These are phyloP conservation scores for Lentithecium fluviatile DNA, from an alignment of 495 filamentous ascomycete species.

Conservation along the genomic window DNA sequence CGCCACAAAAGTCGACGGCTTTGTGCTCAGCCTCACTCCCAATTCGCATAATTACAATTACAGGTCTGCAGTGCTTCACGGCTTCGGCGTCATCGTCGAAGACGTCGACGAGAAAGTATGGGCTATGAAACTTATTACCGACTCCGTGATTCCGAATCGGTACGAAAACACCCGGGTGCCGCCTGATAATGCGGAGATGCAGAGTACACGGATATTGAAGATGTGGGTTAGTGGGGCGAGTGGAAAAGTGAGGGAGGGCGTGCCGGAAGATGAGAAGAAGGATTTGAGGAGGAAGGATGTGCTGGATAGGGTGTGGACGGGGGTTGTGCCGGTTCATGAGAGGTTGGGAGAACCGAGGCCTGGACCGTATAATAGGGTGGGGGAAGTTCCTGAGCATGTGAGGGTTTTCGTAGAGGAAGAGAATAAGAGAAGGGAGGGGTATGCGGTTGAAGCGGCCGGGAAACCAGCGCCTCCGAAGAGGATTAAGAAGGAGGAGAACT, in stretches of 20 bases:
- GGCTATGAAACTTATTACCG: slow-evolving; percentile 80
- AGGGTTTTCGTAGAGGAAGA: slow-evolving; percentile 52
- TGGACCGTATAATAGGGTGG: slow-evolving; percentile 58
- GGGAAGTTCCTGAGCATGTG: slow-evolving; percentile 64
- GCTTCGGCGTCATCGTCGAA: slow-evolving; percentile 66
- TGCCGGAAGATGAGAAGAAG: slow-evolving; percentile 65
- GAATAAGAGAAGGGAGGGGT: slow-evolving; percentile 54
- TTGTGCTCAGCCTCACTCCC: slow-evolving; percentile 65
- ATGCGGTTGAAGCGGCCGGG: slow-evolving; percentile 53
- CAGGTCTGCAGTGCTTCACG: slow-evolving; percentile 77
- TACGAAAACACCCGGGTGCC: slow-evolving; percentile 62
- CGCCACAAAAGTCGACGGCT: slow-evolving; percentile 69
- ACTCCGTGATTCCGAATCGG: slow-evolving; percentile 65
- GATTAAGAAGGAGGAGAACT: slow-evolving; percentile 26
- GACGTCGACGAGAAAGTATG: slow-evolving; percentile 71
- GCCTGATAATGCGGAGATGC: slow-evolving; percentile 35
- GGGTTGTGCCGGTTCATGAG: slow-evolving; percentile 73
- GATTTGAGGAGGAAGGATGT: slow-evolving; percentile 65
- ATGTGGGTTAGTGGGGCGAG: slow-evolving; percentile 68
- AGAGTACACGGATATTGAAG: slow-evolving; percentile 65
- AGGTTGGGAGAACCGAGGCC: slow-evolving; percentile 67
- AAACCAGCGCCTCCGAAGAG: slow-evolving; percentile 39
- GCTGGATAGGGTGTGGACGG: slow-evolving; percentile 67
- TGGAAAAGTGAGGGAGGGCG: slow-evolving; percentile 72
- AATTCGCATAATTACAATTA: slow-evolving; percentile 85